A percentile compares a stretch with the other conserved stretches of the same genome.
phyloP scores from a whole-genome alignment of 441 rosid genomes.

The Pelargonium australe region DNA sequence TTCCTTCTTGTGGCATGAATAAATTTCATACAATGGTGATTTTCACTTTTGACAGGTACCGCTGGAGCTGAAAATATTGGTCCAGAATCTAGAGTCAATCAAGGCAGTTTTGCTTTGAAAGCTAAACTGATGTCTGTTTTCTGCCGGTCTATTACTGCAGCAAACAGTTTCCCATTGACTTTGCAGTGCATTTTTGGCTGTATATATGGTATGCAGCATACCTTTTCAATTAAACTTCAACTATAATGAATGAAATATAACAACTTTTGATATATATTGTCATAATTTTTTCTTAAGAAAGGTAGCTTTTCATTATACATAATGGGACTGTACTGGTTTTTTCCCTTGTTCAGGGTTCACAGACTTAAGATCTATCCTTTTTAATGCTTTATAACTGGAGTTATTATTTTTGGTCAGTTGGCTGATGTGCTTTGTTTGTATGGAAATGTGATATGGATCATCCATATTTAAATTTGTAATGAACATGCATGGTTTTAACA shows the following conservation, averaged over 20 bases:
- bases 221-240: not conserved
- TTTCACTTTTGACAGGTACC: conserved; percentile 49
- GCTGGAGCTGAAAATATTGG: conserved; percentile 48
- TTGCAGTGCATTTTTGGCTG: conserved; percentile 95
- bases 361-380: not conserved
- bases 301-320: not conserved
- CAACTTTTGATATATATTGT: not conserved
- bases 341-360: not conserved
- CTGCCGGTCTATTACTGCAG: conserved; percentile 79
- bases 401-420: not conserved
- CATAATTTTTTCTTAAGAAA: not conserved
- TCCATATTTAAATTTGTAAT: not conserved
- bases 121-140: conserved; percentile 69
- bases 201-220: conserved; percentile 58
- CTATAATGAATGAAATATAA: not conserved
- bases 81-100: conserved; percentile 58
- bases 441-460: not conserved
- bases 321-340: not conserved
- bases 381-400: not conserved
- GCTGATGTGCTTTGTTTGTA: not conserved
- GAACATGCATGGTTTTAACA: not conserved
- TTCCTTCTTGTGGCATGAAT: not conserved
- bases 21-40: conserved; percentile 10
- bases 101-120: conserved; percentile 66
- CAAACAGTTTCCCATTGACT: conserved; percentile 88